Conservation (phyloP, 2,329 filamentous ascomycete species). For the Emericellopsis cladophorae region DNA sequence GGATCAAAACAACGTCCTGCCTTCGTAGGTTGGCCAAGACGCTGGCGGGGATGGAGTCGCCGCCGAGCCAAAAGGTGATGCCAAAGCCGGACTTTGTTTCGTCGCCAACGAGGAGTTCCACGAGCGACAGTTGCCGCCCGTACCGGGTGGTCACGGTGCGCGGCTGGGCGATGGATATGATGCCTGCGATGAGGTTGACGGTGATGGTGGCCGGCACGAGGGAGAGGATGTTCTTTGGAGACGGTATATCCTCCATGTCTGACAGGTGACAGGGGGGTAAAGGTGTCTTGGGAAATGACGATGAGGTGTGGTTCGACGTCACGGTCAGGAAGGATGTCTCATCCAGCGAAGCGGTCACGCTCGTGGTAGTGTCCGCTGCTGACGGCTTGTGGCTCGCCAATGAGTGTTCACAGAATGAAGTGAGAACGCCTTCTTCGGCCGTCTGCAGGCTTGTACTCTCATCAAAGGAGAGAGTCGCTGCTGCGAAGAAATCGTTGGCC, state of each 20-base stretch:
- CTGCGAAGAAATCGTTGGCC: constrained; percentile 33
- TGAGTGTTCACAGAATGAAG: constrained; percentile 68
- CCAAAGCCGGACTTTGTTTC: constrained; percentile 72
- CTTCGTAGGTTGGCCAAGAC: constrained; percentile 38
- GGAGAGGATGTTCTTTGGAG: constrained; percentile 47
- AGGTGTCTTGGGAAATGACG: constrained; percentile 11
- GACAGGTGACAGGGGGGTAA: constrained; percentile 19
- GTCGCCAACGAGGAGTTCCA: constrained; percentile 74
- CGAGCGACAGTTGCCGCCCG: constrained; percentile 48
- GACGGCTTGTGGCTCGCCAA: constrained; percentile 57
- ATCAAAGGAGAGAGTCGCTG: constrained; percentile 14
- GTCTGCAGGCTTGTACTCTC: constrained; percentile 10
- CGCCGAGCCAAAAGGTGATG: constrained; percentile 70
- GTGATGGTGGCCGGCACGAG: constrained; percentile 73
- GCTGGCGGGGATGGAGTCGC: constrained; percentile 16
- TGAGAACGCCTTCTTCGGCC: constrained; percentile 23
- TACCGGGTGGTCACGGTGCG: constrained; percentile 56
- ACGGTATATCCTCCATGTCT: constrained; percentile 59
- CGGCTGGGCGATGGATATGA: constrained; percentile 59
- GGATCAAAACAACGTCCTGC: constrained; percentile 68
- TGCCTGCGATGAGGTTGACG: constrained; percentile 66
- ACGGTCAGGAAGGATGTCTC: constrained; percentile 10
- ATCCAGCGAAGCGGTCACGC: constrained; percentile 17
- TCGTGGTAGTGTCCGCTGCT: constrained; percentile 25
- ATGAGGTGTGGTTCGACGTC: constrained; percentile 23